These are phyloP conservation scores for Irpex sp. DNA, from an alignment of 1,284 basidiomycete species.

Conservation along the genomic window DNA sequence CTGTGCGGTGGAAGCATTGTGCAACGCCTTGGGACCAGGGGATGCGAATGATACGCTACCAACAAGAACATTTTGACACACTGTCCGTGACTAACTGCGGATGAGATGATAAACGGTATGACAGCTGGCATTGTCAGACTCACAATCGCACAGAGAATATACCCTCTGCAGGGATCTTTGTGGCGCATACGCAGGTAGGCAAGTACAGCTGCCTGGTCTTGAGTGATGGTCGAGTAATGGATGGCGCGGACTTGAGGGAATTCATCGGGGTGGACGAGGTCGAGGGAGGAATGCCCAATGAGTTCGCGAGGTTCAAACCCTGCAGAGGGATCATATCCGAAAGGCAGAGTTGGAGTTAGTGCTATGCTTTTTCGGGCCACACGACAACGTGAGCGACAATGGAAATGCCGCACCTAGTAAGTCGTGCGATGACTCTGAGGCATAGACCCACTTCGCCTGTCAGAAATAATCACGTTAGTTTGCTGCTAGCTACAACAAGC, in stretches of 20 bases:
- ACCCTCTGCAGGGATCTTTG: conserved; percentile 69
- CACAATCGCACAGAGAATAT: conserved; percentile 68
- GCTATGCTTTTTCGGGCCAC: neutral
- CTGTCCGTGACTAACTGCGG: conserved; percentile 43
- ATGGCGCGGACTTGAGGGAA: conserved; percentile 55
- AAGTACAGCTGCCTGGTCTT: conserved; percentile 73
- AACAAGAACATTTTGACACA: conserved; percentile 70
- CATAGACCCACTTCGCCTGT: conserved; percentile 68
- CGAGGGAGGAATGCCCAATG: conserved; percentile 58
- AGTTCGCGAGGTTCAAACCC: conserved; percentile 63
- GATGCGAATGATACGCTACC: conserved; percentile 72
- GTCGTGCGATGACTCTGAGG: conserved; percentile 67
- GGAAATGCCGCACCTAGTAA: conserved; percentile 51
- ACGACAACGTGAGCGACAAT: neutral
- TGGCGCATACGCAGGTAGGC: conserved; percentile 72
- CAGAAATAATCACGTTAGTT: conserved; percentile 5
- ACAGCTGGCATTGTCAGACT: conserved; percentile 25
- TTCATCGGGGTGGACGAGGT: conserved; percentile 76
- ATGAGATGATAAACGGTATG: neutral
- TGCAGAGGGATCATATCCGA: neutral
- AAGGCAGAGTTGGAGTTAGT: conserved; percentile 2
- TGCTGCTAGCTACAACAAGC: conserved; percentile 11
- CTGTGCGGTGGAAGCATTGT: conserved; percentile 74
- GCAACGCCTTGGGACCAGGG: conserved; percentile 66
- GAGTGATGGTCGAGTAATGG: conserved; percentile 69